These are phyloP conservation scores for Torulaspora pretoriensis DNA, from an alignment of 1,139 yeast genomes.

Conservation along the genomic window DNA sequence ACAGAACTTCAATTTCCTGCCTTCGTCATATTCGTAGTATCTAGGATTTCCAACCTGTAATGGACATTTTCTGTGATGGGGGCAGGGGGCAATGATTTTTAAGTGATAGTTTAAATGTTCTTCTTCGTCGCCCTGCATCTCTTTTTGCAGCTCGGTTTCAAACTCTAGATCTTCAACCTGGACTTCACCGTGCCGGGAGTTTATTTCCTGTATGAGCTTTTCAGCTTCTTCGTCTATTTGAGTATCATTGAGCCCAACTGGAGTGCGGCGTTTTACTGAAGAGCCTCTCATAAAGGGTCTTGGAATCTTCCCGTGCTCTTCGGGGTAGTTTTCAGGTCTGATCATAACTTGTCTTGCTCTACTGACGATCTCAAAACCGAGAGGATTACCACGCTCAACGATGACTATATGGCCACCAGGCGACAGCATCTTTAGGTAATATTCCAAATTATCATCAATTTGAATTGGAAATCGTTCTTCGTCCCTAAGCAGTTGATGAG, in stretches of 20 bases:
- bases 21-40: slow-evolving; percentile 58
- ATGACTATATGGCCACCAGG: slow-evolving; percentile 78
- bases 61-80: slow-evolving; percentile 87
- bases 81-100: slow-evolving; percentile 78
- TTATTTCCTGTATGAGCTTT: slow-evolving; percentile 32
- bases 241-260: slow-evolving; percentile 32
- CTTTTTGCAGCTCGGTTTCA: slow-evolving; percentile 44
- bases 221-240: slow-evolving; percentile 28
- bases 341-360: slow-evolving; percentile 86
- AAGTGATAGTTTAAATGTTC: slow-evolving; percentile 48
- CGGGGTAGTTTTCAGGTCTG: slow-evolving; percentile 65
- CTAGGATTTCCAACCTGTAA: slow-evolving; percentile 73
- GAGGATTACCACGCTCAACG: slow-evolving; percentile 83
- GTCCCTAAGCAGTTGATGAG: slow-evolving; percentile 68
- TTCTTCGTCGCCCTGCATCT: slow-evolving; percentile 38
- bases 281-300: slow-evolving; percentile 63
- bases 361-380: slow-evolving; percentile 84
- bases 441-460: slow-evolving; percentile 65
- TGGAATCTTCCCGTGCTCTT: slow-evolving; percentile 62
- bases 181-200: slow-evolving; percentile 43
- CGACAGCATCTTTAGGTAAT: slow-evolving; percentile 54
- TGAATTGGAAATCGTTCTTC: slow-evolving; percentile 62
- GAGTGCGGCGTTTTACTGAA: slow-evolving; percentile 31
- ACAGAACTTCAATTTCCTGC: slow-evolving; percentile 65
- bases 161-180: slow-evolving; percentile 46